Percentiles rank a stretch among this genome's conserved stretches.
These are phyloP conservation scores for Tephrocybe sp. DNA, from an alignment of 768 basidiomycete species.

Conservation along the genomic window DNA sequence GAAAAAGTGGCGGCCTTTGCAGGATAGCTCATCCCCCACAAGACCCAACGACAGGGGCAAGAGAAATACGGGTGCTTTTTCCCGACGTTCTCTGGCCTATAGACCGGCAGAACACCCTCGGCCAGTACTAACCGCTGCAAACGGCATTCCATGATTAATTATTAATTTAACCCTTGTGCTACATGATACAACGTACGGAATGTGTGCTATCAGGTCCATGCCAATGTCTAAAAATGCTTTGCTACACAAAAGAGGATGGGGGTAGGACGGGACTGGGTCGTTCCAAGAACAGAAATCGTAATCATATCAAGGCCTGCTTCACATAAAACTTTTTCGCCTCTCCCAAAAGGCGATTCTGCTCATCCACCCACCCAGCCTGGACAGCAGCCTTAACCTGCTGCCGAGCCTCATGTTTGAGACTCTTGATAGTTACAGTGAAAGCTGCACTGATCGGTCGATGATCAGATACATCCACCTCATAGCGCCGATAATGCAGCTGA, in stretches of 20 bases:
- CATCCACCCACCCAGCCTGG: conserved; percentile 52
- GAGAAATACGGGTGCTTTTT: no score
- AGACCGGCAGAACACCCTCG: no score
- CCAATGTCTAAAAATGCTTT: neutral
- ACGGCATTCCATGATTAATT: no score
- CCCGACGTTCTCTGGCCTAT: no score
- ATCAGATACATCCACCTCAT: conserved; percentile 87
- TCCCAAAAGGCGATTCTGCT: conserved; percentile 40
- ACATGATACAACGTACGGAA: neutral
- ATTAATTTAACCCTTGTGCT: no score
- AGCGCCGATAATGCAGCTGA: conserved; percentile 73
- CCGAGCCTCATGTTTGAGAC: conserved; percentile 58
- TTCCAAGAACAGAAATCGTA: neutral
- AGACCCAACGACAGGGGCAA: no score
- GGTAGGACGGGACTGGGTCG: no score
- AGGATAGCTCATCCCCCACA: no score
- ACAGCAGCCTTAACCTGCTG: conserved; percentile 56
- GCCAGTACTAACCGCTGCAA: no score
- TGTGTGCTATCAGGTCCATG: no score
- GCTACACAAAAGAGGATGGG: no score
- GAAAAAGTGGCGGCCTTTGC: no score
- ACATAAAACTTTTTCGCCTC: conserved; percentile 44
- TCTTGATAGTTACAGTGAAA: conserved; percentile 75
- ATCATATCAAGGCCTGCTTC: conserved; percentile 25
- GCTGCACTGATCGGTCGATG: conserved; percentile 87